Percentiles rank a stretch among this genome's conserved stretches.
These are phyloP conservation scores for Candida albicans DNA, from an alignment of 1,139 yeast species.

Conservation along the genomic window DNA sequence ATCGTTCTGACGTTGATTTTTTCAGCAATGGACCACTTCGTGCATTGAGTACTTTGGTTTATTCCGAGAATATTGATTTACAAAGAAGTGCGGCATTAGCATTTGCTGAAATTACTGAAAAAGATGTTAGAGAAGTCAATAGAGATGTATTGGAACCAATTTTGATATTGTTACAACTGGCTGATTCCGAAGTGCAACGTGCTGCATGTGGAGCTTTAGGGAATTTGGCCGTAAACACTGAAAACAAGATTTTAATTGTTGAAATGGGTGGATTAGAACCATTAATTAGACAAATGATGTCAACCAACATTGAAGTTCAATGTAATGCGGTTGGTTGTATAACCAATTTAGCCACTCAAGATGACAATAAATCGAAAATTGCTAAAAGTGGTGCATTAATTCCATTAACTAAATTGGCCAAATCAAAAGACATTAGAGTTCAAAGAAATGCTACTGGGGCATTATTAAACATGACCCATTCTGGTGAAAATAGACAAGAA, in stretches of 20 bases:
- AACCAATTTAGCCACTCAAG: slow-evolving; percentile 97
- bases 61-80: slow-evolving; percentile 89
- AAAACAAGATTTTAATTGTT: slow-evolving; percentile 87
- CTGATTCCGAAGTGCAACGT: slow-evolving; percentile 92
- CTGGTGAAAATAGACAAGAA: slow-evolving; percentile 94
- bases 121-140: slow-evolving; percentile 86
- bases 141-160: slow-evolving; percentile 93
- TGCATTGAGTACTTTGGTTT: slow-evolving; percentile 89
- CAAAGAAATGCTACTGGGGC: slow-evolving; percentile 99
- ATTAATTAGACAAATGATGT: slow-evolving; percentile 94
- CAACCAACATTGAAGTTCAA: slow-evolving; percentile 95
- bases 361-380: slow-evolving; percentile 91
- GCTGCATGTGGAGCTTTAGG: slow-evolving; percentile 99
- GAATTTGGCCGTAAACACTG: slow-evolving; percentile 93
- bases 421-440: slow-evolving; percentile 90
- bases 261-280: slow-evolving; percentile 99
- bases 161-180: slow-evolving; percentile 76
- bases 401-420: slow-evolving; percentile 91
- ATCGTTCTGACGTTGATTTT: slow-evolving; percentile 81
- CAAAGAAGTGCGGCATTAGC: slow-evolving; percentile 98
- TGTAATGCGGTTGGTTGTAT: slow-evolving; percentile 99
- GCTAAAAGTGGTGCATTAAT: slow-evolving; percentile 96
- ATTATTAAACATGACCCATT: slow-evolving; percentile 94
- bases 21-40: slow-evolving; percentile 87
- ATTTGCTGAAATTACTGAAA: slow-evolving; percentile 97